A percentile compares a stretch with the other conserved stretches of the same genome.
Evolutionary conservation across 805 yeast genomes (phyloP).

Genomic region (Starmerella vaccinii): DNA sequence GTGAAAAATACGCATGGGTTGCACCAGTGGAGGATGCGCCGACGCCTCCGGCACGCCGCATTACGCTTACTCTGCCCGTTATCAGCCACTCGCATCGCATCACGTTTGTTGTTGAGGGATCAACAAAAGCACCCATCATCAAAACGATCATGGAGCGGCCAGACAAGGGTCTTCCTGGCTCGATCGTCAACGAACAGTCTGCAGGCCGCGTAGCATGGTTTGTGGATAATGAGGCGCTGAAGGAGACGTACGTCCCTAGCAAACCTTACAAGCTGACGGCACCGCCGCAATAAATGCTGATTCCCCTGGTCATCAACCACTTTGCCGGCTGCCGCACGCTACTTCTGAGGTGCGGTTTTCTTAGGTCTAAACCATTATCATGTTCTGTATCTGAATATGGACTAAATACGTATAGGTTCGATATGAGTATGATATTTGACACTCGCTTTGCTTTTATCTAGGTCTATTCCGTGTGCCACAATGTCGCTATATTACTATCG

Average conservation of each 20-base stretch:
- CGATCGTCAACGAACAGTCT: conserved; percentile 90
- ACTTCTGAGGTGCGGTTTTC: too few relatives aligned
- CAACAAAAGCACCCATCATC: conserved; percentile 85
- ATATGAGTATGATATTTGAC: too few relatives aligned
- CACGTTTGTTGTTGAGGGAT: conserved; percentile 92
- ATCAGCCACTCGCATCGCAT: conserved; percentile 88
- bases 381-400: too few relatives aligned
- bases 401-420: too few relatives aligned
- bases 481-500: too few relatives aligned
- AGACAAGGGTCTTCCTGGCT: conserved; percentile 88
- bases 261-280: conserved; percentile 56
- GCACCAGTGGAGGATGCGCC: conserved; percentile 90
- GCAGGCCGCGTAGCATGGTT: conserved; percentile 96
- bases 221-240: conserved; percentile 86
- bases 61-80: conserved; percentile 86
- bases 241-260: conserved; percentile 64
- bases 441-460: too few relatives aligned
- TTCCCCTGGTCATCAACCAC: background rate
- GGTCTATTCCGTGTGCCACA: too few relatives aligned
- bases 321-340: too few relatives aligned
- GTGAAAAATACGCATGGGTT: conserved; percentile 92
- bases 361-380: too few relatives aligned
- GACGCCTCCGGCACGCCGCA: conserved; percentile 71
- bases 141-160: conserved; percentile 92
- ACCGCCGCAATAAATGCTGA: conserved; percentile 16